These are phyloP conservation scores for Albugo candida DNA, from an alignment of 352 stramenopile genomes.

Conservation along the genomic window DNA sequence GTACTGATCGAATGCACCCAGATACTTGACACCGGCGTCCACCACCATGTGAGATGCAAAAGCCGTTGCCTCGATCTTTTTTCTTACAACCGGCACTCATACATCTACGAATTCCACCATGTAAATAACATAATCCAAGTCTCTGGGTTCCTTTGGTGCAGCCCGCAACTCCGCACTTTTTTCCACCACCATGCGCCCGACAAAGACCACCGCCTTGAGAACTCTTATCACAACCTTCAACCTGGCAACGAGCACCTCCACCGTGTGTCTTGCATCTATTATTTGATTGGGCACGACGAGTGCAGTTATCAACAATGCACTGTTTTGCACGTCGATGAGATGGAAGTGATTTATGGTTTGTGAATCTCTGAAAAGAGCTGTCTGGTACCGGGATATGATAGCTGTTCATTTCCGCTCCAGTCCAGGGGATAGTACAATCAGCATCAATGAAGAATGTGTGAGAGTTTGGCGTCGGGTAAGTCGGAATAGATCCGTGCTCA, in stretches of 20 bases:
- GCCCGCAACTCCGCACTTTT: conserved; percentile 40
- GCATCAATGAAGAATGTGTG: no score
- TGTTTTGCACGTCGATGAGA: conserved; percentile 20
- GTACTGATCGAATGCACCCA: conserved; percentile 38
- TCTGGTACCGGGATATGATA: no score
- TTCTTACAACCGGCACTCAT: conserved; percentile 56
- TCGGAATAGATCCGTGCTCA: no score
- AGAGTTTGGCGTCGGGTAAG: no score
- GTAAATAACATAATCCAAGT: conserved; percentile 57
- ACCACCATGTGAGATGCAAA: conserved; percentile 62
- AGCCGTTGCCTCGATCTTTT: conserved; percentile 64
- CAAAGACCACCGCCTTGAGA: conserved; percentile 55
- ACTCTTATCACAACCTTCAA: conserved; percentile 46
- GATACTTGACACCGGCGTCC: conserved; percentile 39
- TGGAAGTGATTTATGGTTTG: no score
- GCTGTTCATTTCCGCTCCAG: no score
- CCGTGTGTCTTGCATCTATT: conserved; percentile 70
- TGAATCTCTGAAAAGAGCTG: no score
- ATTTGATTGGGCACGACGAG: conserved; percentile 47
- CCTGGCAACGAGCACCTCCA: conserved; percentile 49
- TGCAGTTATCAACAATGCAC: conserved; percentile 37
- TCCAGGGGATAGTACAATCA: no score
- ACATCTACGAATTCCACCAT: conserved; percentile 56
- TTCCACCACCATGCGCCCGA: conserved; percentile 37
- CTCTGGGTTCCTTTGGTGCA: conserved; percentile 65